A percentile compares a stretch with the other conserved stretches of the same genome.
Conservation (phyloP, 257 asterid species). For the Mentha longifolia region DNA sequence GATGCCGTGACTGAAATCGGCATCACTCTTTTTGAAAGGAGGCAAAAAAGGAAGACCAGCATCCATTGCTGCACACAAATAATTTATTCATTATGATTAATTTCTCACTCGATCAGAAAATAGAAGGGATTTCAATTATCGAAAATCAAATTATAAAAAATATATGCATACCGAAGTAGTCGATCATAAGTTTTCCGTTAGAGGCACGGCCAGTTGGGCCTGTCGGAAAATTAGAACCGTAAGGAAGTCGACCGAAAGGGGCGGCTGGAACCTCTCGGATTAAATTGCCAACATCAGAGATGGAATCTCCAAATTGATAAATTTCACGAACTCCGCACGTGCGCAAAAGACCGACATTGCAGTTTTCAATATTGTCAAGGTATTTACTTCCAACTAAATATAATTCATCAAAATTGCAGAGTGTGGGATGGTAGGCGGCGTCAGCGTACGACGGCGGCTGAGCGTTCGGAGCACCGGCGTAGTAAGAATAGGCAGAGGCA, state of each 20-base stretch:
- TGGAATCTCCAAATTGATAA: neutral
- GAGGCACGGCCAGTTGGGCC: too few species aligned
- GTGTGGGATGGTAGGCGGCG: neutral
- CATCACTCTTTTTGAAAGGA: neutral
- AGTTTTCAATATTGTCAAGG: neutral
- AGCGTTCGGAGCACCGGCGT: neutral
- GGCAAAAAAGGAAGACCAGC: neutral
- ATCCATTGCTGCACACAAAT: neutral
- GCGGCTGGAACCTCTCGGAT: neutral
- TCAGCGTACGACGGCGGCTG: neutral
- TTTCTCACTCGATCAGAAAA: neutral
- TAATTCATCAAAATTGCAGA: neutral
- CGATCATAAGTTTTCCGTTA: too few species aligned
- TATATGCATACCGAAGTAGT: neutral
- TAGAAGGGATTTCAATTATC: too few species aligned
- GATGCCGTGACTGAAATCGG: neutral
- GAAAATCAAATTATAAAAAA: neutral
- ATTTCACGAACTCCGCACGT: neutral
- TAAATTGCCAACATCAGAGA: neutral
- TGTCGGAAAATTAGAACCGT: too few species aligned
- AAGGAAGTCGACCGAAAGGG: neutral
- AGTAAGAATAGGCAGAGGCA: neutral
- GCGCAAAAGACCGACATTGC: neutral
- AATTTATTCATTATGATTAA: neutral
- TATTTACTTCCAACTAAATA: neutral